Base-by-base conservation (phyloP, 192 early-diverging fungal species). In the Backusella australiensis region DNA sequence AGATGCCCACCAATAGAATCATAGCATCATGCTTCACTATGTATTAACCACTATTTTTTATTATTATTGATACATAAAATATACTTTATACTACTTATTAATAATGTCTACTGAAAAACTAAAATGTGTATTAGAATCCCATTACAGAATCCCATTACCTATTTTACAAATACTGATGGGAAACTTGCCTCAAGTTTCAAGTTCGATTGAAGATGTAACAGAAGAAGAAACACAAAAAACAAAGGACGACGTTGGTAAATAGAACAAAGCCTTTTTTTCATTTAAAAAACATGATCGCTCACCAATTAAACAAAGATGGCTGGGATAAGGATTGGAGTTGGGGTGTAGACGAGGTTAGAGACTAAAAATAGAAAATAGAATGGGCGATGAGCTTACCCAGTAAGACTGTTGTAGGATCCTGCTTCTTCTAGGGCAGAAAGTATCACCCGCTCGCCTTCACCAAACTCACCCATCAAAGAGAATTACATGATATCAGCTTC, bases 321-420 rank as follows among this genome's bases (percentile, higher is more conserved):
- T 83, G 82, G 82, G 75, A 83, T 34, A 77, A 76, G 12, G 82
- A 76, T 26, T 79, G 82, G 75, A 59, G 72, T 36, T 77, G 78
- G 78, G 75, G 46, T 2, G 72, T 76, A n/a, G 82, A 83, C 32
- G 72, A 74, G 34, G 78, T 77, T 69, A n/a, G 34, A 32, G 19
- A 66, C 7, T 34, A 34, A 29, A 67, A 32, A 9, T 1, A 32
- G 15, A 32, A 9, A 34, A 4, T 17, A 6, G 15, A 34, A 49
- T 36, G 38, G 63, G 32, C 32, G 2, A 23, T 36, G 34, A 63
- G 2, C 26, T 19, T 0, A 39, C 29, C 23, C 15, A 23, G 7
- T 67, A 29, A 8, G 19, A 3, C 32, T 32, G 32, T 14, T 53
- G 35, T 38, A 34, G 36, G 73, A 67, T 26, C 39, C 52, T 32